These are phyloP conservation scores for Acacia acuminata DNA, from an alignment of 306 rosid genomes.

Conservation along the genomic window DNA sequence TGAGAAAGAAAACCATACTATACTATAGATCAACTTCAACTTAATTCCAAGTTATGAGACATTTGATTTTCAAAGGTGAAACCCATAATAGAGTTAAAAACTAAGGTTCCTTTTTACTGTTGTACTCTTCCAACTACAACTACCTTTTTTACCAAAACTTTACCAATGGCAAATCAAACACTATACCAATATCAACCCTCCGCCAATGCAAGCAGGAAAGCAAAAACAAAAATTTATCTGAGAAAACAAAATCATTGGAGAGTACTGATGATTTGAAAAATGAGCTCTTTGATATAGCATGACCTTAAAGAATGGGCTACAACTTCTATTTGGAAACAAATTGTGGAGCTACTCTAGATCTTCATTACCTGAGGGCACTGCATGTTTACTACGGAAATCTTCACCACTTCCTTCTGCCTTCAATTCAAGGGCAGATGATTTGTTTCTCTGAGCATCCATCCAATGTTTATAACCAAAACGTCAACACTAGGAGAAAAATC, in stretches of 20 bases:
- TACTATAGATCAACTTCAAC: neutral
- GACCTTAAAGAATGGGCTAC: conserved; percentile 17
- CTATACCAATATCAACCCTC: neutral
- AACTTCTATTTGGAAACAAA: neutral
- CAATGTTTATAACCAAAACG: conserved; percentile 18
- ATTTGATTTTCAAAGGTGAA: neutral
- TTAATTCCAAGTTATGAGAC: neutral
- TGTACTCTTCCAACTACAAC: conserved; percentile 5
- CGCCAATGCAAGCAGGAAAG: neutral
- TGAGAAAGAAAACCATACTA: conserved; percentile 13
- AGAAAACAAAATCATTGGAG: conserved; percentile 9
- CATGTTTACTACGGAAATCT: conserved; percentile 59
- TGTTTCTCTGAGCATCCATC: conserved; percentile 49
- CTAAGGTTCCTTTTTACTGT: neutral
- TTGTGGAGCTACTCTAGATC: conserved; percentile 22
- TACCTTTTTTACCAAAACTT: conserved; percentile 6
- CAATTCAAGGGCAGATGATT: conserved; percentile 43
- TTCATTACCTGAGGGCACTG: conserved; percentile 61
- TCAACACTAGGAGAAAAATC: conserved; percentile 3
- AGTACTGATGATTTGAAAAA: conserved; percentile 16
- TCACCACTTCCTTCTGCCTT: conserved; percentile 60
- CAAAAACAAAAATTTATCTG: neutral
- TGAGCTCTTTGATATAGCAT: neutral
- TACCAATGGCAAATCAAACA: neutral
- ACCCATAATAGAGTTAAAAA: neutral